A percentile compares a stretch with the other conserved stretches of the same genome.
phyloP scores from a whole-genome alignment of 352 stramenopile species.

The Pythium aphanidermatum region DNA sequence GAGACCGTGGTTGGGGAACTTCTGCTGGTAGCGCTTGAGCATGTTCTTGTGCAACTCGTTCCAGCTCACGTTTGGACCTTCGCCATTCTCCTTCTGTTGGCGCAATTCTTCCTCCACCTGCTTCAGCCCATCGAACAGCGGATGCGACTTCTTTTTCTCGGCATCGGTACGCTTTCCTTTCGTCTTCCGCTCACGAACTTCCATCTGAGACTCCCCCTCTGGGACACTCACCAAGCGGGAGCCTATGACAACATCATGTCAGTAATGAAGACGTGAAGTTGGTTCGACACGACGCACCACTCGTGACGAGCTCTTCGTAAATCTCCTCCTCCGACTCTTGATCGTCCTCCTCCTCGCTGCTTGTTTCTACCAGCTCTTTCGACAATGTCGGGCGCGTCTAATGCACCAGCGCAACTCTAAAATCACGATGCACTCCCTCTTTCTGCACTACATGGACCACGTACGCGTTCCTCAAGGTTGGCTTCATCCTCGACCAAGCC shows the following conservation, averaged over 20 bases:
- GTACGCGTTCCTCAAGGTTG: slow-evolving; percentile 32
- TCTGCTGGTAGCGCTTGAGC: slow-evolving; percentile 72
- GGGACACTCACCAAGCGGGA: slow-evolving; percentile 34
- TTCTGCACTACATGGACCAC: slow-evolving; percentile 1
- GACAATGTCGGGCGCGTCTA: slow-evolving; percentile 27
- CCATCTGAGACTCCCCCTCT: background rate
- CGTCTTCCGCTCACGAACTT: slow-evolving; percentile 18
- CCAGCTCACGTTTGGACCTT: slow-evolving; percentile 56
- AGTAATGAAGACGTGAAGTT: background rate
- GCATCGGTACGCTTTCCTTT: slow-evolving; percentile 20
- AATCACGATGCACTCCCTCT: background rate
- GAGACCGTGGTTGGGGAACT: slow-evolving; percentile 60
- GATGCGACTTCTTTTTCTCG: slow-evolving; percentile 21
- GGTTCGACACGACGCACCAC: slow-evolving; percentile 24
- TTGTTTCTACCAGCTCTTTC: slow-evolving; percentile 40
- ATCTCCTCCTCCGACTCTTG: slow-evolving; percentile 46
- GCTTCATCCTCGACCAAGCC: slow-evolving; percentile 45
- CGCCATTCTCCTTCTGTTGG: slow-evolving; percentile 44
- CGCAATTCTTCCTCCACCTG: slow-evolving; percentile 69
- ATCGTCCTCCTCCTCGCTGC: slow-evolving; percentile 35
- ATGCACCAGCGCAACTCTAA: background rate
- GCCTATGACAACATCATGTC: slow-evolving; percentile 14
- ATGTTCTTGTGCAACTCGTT: slow-evolving; percentile 71
- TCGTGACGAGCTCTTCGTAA: slow-evolving; percentile 62
- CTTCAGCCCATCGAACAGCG: slow-evolving; percentile 70